phyloP scores from a whole-genome alignment of 2,329 filamentous ascomycete genomes.

The Chalaropsis thielavioides region DNA sequence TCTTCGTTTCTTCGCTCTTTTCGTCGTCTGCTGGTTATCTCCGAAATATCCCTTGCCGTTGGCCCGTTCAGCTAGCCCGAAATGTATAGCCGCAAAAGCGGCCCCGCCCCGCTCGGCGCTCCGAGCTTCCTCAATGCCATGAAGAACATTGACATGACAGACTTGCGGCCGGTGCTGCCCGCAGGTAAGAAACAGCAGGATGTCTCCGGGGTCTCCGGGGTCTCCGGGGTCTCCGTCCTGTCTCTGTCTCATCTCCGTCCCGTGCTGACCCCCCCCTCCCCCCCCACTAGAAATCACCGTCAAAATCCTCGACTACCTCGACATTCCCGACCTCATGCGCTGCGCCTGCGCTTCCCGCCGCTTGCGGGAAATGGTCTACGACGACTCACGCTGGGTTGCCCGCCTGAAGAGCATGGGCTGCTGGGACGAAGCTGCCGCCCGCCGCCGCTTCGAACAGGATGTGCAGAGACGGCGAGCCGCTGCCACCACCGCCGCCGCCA shows the following conservation, averaged over 20 bases:
- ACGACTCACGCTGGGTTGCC: slow-evolving; percentile 89
- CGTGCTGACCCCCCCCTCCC: background rate
- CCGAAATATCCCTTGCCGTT: background rate
- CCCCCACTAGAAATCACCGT: slow-evolving; percentile 59
- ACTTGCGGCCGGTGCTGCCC: slow-evolving; percentile 63
- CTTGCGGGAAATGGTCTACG: slow-evolving; percentile 96
- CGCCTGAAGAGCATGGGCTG: slow-evolving; percentile 73
- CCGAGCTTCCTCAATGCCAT: slow-evolving; percentile 58
- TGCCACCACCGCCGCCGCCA: slow-evolving; percentile 22
- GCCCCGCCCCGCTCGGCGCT: slow-evolving; percentile 26
- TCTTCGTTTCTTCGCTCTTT: no score
- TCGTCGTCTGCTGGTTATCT: background rate
- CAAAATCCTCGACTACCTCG: slow-evolving; percentile 76
- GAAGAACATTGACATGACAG: slow-evolving; percentile 65
- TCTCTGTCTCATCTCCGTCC: background rate
- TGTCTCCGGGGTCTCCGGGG: background rate
- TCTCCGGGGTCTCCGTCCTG: background rate
- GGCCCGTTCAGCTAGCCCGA: background rate
- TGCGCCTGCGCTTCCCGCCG: slow-evolving; percentile 74
- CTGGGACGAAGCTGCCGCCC: slow-evolving; percentile 82
- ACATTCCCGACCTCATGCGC: slow-evolving; percentile 68
- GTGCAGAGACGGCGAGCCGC: slow-evolving; percentile 47
- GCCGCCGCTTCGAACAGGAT: slow-evolving; percentile 62
- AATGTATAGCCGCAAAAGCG: slow-evolving; percentile 32
- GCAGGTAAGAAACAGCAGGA: slow-evolving; percentile 29